Base-by-base conservation (phyloP, 2,329 filamentous ascomycete species). In the Dryadomyces quercus-mongolicae region DNA sequence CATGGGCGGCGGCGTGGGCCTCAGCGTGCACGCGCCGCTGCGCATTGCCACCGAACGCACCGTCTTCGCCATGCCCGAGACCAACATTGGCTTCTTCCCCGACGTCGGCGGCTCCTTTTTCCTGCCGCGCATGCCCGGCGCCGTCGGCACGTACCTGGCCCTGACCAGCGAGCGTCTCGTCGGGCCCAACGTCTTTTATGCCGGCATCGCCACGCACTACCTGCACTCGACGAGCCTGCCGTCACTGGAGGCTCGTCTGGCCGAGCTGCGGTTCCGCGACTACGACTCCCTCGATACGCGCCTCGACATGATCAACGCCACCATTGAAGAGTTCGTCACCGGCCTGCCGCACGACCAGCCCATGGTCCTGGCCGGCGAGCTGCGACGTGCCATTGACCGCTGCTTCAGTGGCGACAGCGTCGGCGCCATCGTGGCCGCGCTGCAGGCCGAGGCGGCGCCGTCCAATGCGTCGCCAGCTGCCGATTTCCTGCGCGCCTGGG, bases 51-150 rank as follows among this genome's bases (percentile, higher is more conserved):
- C 93, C 2, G 93, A 98, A 71, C 86, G 85, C 66, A 98, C 93
- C 6, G 72, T 95, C 49, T 97, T 98, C 64, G 91, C 94, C 62
- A 98, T 98, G 93, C 93, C 93, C 34, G 93, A 98, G 73, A 98
- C 93, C 4, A 95, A 83, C 9, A 98, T 98, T 65, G 93, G 93
- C 43, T 96, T 97, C 76, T 98, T 98, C 77, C 93, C 94, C 7
- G 94, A 98, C 65, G 93, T 98, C 50, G 93, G 93, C 57, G 94
- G 86, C 36, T 94, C 88, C 12, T 98, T 97, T 75, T 97, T 97
- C 76, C 76, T 98, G 53, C 88, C 93, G 16, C 80, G 90, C 59
- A 83, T 98, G 76, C 83, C 94, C 63, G 93, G 93, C 51, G 75
- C 83, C 56, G 71, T 95, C 54, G 93, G 93, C 55, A 95, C 88